Conservation (phyloP, 305 asterid species). For the Fraxinus sp. region DNA sequence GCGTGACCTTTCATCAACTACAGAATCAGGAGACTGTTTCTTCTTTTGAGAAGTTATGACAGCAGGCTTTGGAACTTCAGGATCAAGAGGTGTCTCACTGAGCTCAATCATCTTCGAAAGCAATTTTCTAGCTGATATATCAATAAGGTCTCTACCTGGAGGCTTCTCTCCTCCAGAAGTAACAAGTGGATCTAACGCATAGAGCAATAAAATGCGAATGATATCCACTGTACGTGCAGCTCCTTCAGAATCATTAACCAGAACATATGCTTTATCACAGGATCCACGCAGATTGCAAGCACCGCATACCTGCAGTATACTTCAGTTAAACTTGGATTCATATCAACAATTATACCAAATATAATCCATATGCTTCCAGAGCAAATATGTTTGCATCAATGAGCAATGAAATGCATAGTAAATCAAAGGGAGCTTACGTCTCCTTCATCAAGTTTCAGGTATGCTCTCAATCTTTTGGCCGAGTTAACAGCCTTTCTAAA, state of each 20-base stretch:
- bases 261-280: conserved; percentile 75
- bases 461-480: conserved; percentile 76
- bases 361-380: background rate
- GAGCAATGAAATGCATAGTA: background rate
- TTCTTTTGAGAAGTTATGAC: conserved; percentile 32
- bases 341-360: background rate
- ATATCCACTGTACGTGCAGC: conserved; percentile 79
- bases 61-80: conserved; percentile 53
- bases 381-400: background rate
- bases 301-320: conserved; percentile 63
- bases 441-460: conserved; percentile 73
- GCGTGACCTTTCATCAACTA: conserved; percentile 27
- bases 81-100: conserved; percentile 59
- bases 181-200: conserved; percentile 68
- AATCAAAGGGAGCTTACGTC: conserved; percentile 47
- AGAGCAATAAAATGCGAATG: conserved; percentile 59
- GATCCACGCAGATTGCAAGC: conserved; percentile 74
- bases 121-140: conserved; percentile 72
- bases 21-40: conserved; percentile 35
- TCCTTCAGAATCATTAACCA: conserved; percentile 55
- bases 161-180: conserved; percentile 48
- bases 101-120: conserved; percentile 66
- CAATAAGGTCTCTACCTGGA: conserved; percentile 56
- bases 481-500: conserved; percentile 81
- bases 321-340: background rate